These are phyloP conservation scores for Hyparrhenia diplandra DNA, from an alignment of 176 grass and related monocot genomes.

Conservation along the genomic window DNA sequence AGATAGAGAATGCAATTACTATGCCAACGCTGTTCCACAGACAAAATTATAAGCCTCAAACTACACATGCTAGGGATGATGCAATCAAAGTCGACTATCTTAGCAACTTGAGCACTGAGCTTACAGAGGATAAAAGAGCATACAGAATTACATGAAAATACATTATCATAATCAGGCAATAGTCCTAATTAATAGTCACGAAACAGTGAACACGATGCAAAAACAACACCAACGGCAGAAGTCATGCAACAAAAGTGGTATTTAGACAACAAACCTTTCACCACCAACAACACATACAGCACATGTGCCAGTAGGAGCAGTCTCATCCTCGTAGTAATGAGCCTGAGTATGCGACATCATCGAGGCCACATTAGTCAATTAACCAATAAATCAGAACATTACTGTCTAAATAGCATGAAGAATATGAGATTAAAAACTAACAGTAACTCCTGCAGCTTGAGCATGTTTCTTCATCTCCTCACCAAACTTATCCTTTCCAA, in stretches of 20 bases:
- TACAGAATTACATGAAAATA: background rate
- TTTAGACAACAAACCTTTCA: constrained; percentile 60
- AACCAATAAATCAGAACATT: constrained; percentile 2
- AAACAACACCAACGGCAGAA: background rate
- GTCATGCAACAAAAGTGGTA: background rate
- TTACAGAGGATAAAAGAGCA: background rate
- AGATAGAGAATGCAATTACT: background rate
- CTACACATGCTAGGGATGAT: background rate
- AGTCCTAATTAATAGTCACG: background rate
- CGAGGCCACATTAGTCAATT: background rate
- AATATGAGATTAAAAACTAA: constrained; percentile 37
- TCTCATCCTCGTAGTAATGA: no score
- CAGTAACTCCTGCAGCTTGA: no score
- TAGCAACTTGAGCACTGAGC: background rate
- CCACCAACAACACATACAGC: constrained; percentile 97
- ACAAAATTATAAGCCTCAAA: background rate
- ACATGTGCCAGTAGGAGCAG: background rate
- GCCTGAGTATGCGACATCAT: constrained; percentile 40
- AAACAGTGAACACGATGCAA: background rate
- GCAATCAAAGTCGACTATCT: background rate
- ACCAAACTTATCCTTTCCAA: no score
- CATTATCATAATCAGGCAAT: background rate
- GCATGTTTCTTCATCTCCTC: no score
- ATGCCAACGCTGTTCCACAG: background rate
- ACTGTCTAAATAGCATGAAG: background rate